A percentile compares a stretch with the other conserved stretches of the same genome.
Conservation (phyloP, 108 stramenopile species). For the Halocafeteria seosinensis region DNA sequence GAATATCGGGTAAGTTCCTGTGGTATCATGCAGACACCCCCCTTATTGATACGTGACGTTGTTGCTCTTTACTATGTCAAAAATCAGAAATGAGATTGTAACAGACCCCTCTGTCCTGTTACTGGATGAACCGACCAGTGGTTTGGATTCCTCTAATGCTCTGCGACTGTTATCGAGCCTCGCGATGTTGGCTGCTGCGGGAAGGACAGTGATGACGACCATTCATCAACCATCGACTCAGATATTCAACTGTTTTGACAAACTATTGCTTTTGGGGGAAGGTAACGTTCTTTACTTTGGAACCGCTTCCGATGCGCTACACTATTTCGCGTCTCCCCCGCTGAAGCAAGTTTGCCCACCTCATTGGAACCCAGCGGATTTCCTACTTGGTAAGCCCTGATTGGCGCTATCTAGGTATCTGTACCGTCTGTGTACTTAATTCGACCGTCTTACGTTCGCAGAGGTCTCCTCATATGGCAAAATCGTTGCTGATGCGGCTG, state of each 20-base stretch:
- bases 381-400: no score
- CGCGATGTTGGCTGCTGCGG: constrained; percentile 27
- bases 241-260: constrained; percentile 55
- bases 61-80: no score
- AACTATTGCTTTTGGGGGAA: constrained; percentile 52
- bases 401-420: no score
- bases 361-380: not conserved
- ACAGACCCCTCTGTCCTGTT: not conserved
- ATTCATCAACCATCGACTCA: constrained; percentile 64
- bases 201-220: constrained; percentile 51
- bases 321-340: not conserved
- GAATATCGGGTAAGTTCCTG: no score
- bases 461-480: no score
- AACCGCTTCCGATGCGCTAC: not conserved
- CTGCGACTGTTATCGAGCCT: constrained; percentile 36
- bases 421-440: no score
- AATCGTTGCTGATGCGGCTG: no score
- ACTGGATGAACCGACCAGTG: constrained; percentile 44
- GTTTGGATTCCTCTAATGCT: constrained; percentile 49
- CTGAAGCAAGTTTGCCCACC: not conserved
- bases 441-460: no score
- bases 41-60: no score
- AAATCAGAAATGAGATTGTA: not conserved
- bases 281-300: constrained; percentile 64
- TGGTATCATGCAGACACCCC: no score